Percentiles rank a stretch among this genome's conserved stretches.
phyloP scores from a whole-genome alignment of 257 asterid species.

The Solanum chilense region DNA sequence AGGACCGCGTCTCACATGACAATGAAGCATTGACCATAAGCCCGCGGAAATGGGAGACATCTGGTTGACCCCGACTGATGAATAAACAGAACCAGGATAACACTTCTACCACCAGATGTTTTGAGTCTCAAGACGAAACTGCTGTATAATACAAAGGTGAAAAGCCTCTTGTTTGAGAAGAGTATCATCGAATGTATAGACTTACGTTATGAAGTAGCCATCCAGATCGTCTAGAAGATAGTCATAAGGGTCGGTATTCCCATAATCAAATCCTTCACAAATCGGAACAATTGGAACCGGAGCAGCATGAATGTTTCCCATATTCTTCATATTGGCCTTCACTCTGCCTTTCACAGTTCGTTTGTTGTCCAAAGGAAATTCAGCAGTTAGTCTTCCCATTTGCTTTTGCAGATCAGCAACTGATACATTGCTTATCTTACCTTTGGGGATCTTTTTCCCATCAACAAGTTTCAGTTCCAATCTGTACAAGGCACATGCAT shows the following conservation, averaged over 20 bases:
- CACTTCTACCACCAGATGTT: background rate
- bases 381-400: constrained; percentile 77
- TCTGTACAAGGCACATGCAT: constrained; percentile 70
- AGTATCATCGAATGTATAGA: background rate
- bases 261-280: constrained; percentile 35
- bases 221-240: constrained; percentile 50
- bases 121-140: constrained; percentile 2
- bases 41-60: background rate
- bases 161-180: constrained; percentile 18
- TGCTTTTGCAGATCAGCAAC: constrained; percentile 90
- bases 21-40: constrained; percentile 29
- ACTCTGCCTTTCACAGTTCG: constrained; percentile 13
- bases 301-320: background rate
- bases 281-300: constrained; percentile 7
- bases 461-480: constrained; percentile 56
- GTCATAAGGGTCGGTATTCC: constrained; percentile 23
- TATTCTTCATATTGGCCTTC: constrained; percentile 13
- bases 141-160: constrained; percentile 12
- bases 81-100: background rate
- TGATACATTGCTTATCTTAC: constrained; percentile 50
- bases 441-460: constrained; percentile 71
- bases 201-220: constrained; percentile 38
- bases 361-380: constrained; percentile 46
- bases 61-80: background rate
- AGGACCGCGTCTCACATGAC: constrained; percentile 19